Evolutionary conservation across 768 basidiomycete genomes (phyloP).

Genomic region (Amanita brunnescens): DNA sequence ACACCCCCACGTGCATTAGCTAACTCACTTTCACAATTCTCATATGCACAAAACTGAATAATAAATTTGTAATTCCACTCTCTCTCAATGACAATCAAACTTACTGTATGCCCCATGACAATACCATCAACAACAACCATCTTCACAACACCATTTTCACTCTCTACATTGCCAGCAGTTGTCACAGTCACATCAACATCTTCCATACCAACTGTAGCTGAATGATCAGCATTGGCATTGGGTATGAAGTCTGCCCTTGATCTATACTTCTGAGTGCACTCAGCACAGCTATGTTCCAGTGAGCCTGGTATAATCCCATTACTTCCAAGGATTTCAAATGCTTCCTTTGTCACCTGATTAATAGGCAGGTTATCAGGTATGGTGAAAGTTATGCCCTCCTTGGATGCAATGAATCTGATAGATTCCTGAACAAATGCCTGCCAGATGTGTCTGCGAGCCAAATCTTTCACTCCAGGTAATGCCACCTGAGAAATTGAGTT

Average conservation of each 20-base stretch:
- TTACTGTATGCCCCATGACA: neutral
- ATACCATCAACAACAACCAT: neutral
- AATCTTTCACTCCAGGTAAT: neutral
- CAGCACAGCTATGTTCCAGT: constrained; percentile 8
- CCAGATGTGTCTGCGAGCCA: neutral
- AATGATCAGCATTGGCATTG: neutral
- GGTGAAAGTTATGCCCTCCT: neutral
- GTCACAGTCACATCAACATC: neutral
- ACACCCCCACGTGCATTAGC: constrained; percentile 16
- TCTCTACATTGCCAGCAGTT: neutral
- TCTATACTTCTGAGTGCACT: constrained; percentile 10
- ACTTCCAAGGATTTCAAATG: constrained; percentile 8
- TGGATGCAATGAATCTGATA: constrained; percentile 1
- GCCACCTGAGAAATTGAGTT: constrained; percentile 3
- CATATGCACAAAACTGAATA: constrained; percentile 5
- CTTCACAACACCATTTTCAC: neutral
- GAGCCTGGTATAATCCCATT: constrained; percentile 9
- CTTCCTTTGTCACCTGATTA: constrained; percentile 7
- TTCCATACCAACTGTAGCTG: neutral
- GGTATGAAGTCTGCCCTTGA: constrained; percentile 3
- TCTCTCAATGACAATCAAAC: neutral
- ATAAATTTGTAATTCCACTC: neutral
- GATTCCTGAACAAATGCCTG: constrained; percentile 3
- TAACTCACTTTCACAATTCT: constrained; percentile 13
- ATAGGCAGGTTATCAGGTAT: constrained; percentile 7